phyloP scores from a whole-genome alignment of 371 early-diverging fungal species.

The Coemansia sp. region DNA sequence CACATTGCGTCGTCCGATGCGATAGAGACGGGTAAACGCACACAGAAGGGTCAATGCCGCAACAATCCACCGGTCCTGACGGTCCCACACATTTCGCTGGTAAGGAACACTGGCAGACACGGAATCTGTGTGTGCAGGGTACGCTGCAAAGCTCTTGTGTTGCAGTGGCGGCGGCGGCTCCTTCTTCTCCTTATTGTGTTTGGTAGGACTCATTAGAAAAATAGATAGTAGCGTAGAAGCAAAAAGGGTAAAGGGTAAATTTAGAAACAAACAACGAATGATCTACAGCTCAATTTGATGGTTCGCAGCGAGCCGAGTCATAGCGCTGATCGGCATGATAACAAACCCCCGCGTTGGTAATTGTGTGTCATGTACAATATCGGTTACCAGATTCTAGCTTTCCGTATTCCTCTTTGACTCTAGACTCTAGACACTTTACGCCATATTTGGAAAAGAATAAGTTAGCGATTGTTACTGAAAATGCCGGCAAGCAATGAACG shows the following conservation, averaged over 20 bases:
- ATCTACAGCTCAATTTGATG: too few species aligned
- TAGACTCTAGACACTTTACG: not conserved
- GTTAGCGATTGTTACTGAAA: not conserved
- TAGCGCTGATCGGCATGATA: not conserved
- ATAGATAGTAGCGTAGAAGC: not conserved
- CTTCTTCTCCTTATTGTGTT: not conserved
- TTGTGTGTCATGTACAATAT: not conserved
- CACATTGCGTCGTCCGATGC: slow-evolving; percentile 66
- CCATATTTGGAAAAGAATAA: not conserved
- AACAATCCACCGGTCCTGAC: slow-evolving; percentile 14
- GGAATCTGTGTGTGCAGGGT: slow-evolving; percentile 2
- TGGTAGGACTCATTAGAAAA: not conserved
- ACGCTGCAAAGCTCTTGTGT: slow-evolving; percentile 21
- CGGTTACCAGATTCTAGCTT: not conserved
- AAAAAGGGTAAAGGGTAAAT: not conserved
- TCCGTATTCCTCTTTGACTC: not conserved
- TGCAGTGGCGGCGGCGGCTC: not conserved
- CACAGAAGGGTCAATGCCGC: slow-evolving; percentile 16
- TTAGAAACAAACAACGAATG: too few species aligned
- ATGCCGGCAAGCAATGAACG: not conserved
- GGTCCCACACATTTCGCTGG: slow-evolving; percentile 23
- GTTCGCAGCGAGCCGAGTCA: not conserved
- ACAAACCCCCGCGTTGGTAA: too few species aligned
- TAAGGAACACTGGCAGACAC: not conserved
- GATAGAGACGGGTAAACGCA: slow-evolving; percentile 76